Evolutionary conservation across 306 rosid species (phyloP).

Genomic region (Acacia crassicarpa): DNA sequence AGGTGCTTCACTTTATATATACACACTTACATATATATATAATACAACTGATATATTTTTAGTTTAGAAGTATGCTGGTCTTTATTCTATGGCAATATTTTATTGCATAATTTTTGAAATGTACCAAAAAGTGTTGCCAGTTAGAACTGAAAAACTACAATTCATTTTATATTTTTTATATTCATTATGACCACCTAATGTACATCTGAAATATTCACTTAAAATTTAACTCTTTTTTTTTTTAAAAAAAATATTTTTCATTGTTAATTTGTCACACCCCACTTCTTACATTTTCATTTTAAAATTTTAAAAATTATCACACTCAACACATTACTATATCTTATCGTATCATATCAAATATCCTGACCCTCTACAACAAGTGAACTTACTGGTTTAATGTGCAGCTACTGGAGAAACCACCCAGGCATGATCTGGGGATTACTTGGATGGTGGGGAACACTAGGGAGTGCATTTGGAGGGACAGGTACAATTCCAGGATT

Average conservation of each 20-base stretch:
- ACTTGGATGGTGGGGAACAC: slow-evolving; percentile 90
- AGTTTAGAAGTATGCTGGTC: background rate
- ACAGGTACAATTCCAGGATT: slow-evolving; percentile 55
- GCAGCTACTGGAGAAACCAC: slow-evolving; percentile 87
- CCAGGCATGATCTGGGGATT: slow-evolving; percentile 82
- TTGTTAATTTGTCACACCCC: background rate
- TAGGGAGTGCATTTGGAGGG: slow-evolving; percentile 72
- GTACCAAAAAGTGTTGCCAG: too few relatives aligned
- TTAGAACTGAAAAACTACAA: background rate
- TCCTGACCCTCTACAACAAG: background rate
- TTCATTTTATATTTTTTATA: too few relatives aligned
- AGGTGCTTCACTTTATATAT: background rate
- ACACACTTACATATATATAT: too few relatives aligned
- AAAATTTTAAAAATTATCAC: background rate
- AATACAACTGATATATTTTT: background rate
- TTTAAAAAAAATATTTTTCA: too few relatives aligned
- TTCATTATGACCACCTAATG: too few relatives aligned
- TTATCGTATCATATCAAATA: background rate
- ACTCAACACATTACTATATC: background rate
- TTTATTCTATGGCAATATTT: too few relatives aligned
- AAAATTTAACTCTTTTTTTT: too few relatives aligned
- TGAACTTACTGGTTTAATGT: background rate
- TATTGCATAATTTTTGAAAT: too few relatives aligned
- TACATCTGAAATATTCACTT: too few relatives aligned
- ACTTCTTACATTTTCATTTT: background rate